Evolutionary conservation across 805 yeast species (phyloP).

Genomic region (Candida odintsovae): DNA sequence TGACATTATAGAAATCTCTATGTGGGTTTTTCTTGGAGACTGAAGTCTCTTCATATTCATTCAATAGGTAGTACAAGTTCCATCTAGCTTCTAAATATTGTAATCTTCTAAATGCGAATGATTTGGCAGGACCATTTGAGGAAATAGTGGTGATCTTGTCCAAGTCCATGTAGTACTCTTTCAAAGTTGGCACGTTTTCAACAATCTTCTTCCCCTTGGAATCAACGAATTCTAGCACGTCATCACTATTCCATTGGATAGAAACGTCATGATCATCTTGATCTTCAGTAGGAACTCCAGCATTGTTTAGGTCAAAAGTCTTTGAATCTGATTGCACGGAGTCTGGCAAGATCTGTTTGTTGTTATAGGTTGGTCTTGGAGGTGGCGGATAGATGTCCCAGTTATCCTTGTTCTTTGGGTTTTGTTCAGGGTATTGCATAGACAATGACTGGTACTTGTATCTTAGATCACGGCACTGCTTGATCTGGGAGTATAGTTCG

Average conservation of each 20-base stretch:
- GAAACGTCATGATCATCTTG: constrained; percentile 41
- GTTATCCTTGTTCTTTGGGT: constrained; percentile 70
- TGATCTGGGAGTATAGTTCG: constrained; percentile 55
- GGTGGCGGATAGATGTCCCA: constrained; percentile 93
- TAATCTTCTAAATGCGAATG: constrained; percentile 90
- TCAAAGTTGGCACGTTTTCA: constrained; percentile 70
- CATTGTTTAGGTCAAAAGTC: constrained; percentile 36
- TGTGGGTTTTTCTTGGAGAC: constrained; percentile 92
- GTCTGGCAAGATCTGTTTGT: constrained; percentile 44
- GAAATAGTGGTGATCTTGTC: constrained; percentile 69
- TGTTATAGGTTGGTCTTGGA: constrained; percentile 84
- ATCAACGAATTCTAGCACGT: constrained; percentile 60
- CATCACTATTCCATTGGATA: constrained; percentile 50
- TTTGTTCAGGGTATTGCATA: constrained; percentile 64
- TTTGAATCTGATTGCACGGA: constrained; percentile 35
- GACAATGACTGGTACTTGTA: constrained; percentile 69
- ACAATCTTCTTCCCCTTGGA: constrained; percentile 31
- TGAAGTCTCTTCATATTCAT: constrained; percentile 88
- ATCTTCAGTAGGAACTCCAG: constrained; percentile 31
- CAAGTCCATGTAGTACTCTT: constrained; percentile 81
- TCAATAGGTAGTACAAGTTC: constrained; percentile 82
- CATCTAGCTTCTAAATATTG: constrained; percentile 95
- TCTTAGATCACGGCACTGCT: constrained; percentile 65
- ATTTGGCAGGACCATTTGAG: constrained; percentile 93
- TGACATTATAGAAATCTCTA: constrained; percentile 92